A percentile compares a stretch with the other conserved stretches of the same genome.
Conservation (phyloP, 2,329 filamentous ascomycete species). For the Didymellaceae sp. region DNA sequence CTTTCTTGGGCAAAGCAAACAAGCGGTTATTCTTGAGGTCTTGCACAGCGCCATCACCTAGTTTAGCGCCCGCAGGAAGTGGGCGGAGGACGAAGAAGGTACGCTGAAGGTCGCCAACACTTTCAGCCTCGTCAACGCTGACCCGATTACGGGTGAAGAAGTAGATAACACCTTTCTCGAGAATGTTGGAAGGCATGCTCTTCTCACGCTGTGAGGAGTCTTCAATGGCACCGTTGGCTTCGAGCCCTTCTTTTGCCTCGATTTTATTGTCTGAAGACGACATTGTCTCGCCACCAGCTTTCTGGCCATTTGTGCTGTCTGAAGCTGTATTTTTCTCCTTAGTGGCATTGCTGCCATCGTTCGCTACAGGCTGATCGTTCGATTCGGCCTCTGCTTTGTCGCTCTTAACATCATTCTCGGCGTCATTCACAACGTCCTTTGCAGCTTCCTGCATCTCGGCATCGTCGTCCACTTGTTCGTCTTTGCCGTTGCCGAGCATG, state of each 20-base stretch:
- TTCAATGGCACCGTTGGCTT: conserved; percentile 50
- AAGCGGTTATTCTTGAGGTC: conserved; percentile 70
- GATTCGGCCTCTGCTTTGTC: conserved; percentile 1
- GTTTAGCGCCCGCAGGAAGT: conserved; percentile 70
- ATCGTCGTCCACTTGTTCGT: conserved; percentile 28
- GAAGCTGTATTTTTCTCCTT: conserved; percentile 5
- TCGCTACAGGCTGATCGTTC: conserved; percentile 24
- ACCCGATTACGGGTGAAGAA: conserved; percentile 87
- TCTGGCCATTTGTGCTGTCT: conserved; percentile 30
- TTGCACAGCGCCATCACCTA: conserved; percentile 65
- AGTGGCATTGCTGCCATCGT: conserved; percentile 6
- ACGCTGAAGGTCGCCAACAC: conserved; percentile 74
- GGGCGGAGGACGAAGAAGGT: conserved; percentile 82
- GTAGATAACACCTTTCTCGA: conserved; percentile 90
- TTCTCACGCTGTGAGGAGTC: conserved; percentile 59
- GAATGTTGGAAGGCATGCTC: conserved; percentile 65
- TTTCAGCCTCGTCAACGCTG: conserved; percentile 71
- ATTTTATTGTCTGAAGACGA: conserved; percentile 32
- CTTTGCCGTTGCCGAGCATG: conserved; percentile 50
- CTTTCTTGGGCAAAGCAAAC: conserved; percentile 83
- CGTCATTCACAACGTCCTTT: conserved; percentile 9
- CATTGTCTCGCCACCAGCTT: conserved; percentile 31
- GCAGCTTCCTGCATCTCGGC: conserved; percentile 27
- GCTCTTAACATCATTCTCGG: conserved; percentile 11
- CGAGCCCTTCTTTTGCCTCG: not conserved